Percentiles rank a stretch among this genome's conserved stretches.
These are phyloP conservation scores for Blastocystis sp. DNA, from an alignment of 352 stramenopile species.

Conservation along the genomic window DNA sequence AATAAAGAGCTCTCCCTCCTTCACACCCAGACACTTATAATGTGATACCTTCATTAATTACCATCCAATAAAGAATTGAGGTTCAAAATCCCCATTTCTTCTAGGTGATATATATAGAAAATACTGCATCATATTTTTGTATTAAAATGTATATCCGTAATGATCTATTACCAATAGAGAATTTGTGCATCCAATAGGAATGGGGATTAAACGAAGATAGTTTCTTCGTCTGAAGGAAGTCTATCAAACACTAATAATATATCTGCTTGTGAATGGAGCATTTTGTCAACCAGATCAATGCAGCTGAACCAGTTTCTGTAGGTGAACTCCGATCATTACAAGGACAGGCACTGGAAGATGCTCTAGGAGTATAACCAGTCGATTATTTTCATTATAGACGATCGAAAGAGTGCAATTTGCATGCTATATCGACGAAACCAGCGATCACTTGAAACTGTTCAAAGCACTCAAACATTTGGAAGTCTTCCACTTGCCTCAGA, in stretches of 20 bases:
- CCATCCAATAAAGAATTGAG: no score
- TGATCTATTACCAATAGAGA: background rate
- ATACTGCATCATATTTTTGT: no score
- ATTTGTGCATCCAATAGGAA: slow-evolving; percentile 12
- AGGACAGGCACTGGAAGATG: background rate
- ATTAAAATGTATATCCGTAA: no score
- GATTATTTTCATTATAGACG: background rate
- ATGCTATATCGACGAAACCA: slow-evolving; percentile 26
- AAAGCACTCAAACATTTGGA: slow-evolving; percentile 26
- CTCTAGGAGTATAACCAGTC: background rate
- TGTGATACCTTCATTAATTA: no score
- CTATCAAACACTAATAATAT: slow-evolving; percentile 51
- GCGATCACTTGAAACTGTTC: slow-evolving; percentile 15
- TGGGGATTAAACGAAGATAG: background rate
- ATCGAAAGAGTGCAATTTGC: slow-evolving; percentile 14
- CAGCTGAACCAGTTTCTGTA: slow-evolving; percentile 16
- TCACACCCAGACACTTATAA: no score
- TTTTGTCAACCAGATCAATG: slow-evolving; percentile 59
- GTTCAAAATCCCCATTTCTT: no score
- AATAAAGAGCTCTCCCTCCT: no score
- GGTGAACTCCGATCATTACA: slow-evolving; percentile 20
- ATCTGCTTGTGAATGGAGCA: slow-evolving; percentile 3
- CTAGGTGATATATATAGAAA: no score
- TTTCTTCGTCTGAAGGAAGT: slow-evolving; percentile 27
- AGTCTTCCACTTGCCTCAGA: slow-evolving; percentile 18